Conservation (phyloP, 2,329 filamentous ascomycete species). For the Dactylellina parvicollis region DNA sequence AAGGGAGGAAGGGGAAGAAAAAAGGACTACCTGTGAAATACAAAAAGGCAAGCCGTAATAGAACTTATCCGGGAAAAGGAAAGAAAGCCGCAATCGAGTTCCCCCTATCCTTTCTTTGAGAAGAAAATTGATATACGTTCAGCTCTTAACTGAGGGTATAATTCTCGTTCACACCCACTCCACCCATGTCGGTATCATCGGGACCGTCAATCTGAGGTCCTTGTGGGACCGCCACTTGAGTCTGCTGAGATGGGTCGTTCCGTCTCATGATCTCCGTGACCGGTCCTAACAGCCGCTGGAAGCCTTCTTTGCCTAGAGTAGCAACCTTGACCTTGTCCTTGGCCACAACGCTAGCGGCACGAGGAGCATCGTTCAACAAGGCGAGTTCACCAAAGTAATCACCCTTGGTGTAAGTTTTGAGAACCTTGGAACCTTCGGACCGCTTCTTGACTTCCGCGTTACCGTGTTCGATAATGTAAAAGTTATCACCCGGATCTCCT, state of each 20-base stretch:
- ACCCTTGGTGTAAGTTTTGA: conserved; percentile 82
- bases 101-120: neutral
- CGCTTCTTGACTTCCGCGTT: conserved; percentile 86
- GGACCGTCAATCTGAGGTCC: conserved; percentile 61
- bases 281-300: conserved; percentile 89
- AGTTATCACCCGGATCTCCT: conserved; percentile 89
- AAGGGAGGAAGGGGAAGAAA: conserved; percentile 7
- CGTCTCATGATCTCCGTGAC: conserved; percentile 95
- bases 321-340: conserved; percentile 91
- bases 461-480: conserved; percentile 88
- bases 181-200: conserved; percentile 70
- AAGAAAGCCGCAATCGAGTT: conserved; percentile 10
- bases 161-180: conserved; percentile 63
- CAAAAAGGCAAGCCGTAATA: conserved; percentile 12
- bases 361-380: conserved; percentile 88
- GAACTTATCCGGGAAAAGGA: conserved; percentile 13
- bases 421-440: conserved; percentile 73
- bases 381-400: conserved; percentile 98
- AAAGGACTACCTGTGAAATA: conserved; percentile 25
- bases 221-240: neutral
- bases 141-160: conserved; percentile 65
- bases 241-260: conserved; percentile 66
- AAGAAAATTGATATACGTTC: neutral
- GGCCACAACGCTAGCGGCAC: conserved; percentile 87
- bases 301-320: conserved; percentile 89